phyloP scores from a whole-genome alignment of 164 flowering plant species.

The Liquidambar formosana region DNA sequence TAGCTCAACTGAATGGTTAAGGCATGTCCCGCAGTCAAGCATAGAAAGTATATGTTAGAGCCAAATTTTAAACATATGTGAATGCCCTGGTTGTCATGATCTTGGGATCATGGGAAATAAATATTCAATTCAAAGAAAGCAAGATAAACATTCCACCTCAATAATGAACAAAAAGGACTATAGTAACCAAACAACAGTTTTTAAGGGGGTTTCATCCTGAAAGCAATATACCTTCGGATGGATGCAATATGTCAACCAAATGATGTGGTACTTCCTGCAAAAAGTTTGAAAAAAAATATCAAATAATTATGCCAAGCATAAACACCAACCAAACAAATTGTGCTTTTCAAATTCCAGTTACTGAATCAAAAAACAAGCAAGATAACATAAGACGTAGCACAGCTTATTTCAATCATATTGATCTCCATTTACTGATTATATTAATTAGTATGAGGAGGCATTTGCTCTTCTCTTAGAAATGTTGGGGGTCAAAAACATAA shows the following conservation, averaged over 20 bases:
- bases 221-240: slow-evolving; percentile 68
- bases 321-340: background rate
- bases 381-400: background rate
- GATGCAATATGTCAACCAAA: slow-evolving; percentile 82
- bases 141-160: background rate
- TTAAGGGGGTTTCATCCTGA: background rate
- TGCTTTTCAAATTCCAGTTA: background rate
- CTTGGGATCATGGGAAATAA: background rate
- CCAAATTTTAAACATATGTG: background rate
- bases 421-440: background rate
- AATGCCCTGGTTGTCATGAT: background rate
- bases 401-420: background rate
- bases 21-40: background rate
- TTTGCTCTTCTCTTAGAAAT: too few relatives aligned
- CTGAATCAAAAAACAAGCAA: background rate
- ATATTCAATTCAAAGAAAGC: background rate
- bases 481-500: too few relatives aligned
- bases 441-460: too few relatives aligned
- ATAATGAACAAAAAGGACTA: background rate
- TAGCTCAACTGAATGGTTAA: background rate
- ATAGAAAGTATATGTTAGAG: background rate
- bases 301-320: background rate
- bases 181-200: background rate
- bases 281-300: background rate
- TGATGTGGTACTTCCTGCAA: slow-evolving; percentile 92